Percentiles rank a stretch among this genome's conserved stretches.
phyloP scores from a whole-genome alignment of 108 stramenopile genomes.

The Nannochloropsis granulata region DNA sequence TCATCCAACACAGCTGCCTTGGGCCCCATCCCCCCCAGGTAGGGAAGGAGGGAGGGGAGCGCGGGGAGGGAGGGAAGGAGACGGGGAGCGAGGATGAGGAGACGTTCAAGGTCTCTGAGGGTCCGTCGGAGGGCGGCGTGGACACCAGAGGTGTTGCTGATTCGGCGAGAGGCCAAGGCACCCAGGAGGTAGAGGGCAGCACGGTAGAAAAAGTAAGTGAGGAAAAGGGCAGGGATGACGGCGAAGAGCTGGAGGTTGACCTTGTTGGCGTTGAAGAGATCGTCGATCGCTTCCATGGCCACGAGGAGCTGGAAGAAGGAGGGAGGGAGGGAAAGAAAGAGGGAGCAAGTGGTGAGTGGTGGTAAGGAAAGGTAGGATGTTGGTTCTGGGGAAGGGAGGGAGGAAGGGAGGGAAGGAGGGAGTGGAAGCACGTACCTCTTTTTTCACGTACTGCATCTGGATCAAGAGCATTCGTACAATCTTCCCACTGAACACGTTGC shows the following conservation, averaged over 20 bases:
- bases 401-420: neutral
- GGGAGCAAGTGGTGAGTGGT: neutral
- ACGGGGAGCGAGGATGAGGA: neutral
- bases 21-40: neutral
- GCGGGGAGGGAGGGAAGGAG: neutral
- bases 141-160: neutral
- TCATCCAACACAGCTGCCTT: neutral
- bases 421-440: neutral
- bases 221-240: neutral
- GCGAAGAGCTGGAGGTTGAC: slow-evolving; percentile 5
- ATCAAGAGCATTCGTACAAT: slow-evolving; percentile 5
- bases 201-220: neutral
- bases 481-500: slow-evolving; percentile 4
- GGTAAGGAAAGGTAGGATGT: neutral
- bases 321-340: neutral
- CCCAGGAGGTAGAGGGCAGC: neutral
- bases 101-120: neutral
- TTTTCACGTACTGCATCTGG: slow-evolving; percentile 13
- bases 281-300: slow-evolving; percentile 14
- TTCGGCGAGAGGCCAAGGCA: neutral
- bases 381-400: neutral
- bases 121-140: neutral
- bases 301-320: neutral
- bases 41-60: neutral
- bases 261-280: slow-evolving; percentile 10